Conservation (phyloP, 2,329 filamentous ascomycete genomes). For the Ceratocystis huliohia region DNA sequence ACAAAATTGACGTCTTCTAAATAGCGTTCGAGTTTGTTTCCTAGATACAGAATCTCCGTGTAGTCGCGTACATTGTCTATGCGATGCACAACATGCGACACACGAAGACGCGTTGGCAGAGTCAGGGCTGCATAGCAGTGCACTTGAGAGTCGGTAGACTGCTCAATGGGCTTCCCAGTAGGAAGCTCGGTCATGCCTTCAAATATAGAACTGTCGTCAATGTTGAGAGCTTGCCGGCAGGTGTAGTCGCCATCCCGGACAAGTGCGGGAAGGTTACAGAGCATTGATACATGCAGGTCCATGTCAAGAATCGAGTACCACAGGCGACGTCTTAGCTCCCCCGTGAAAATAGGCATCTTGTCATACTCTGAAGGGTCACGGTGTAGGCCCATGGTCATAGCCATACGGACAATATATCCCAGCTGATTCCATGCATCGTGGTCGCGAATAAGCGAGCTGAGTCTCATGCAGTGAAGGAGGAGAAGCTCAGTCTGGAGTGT, state of each 20-base stretch:
- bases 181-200: slow-evolving; percentile 39
- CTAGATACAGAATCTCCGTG: slow-evolving; percentile 40
- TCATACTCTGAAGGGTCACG: slow-evolving; percentile 43
- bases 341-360: slow-evolving; percentile 38
- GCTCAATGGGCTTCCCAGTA: slow-evolving; percentile 37
- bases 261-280: slow-evolving; percentile 39
- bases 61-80: slow-evolving; percentile 43
- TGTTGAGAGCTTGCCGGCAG: slow-evolving; percentile 40
- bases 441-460: slow-evolving; percentile 38
- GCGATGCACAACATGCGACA: slow-evolving; percentile 38
- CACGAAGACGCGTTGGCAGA: slow-evolving; percentile 37
- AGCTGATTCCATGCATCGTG: slow-evolving; percentile 43
- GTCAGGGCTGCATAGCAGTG: slow-evolving; percentile 43
- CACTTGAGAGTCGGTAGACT: slow-evolving; percentile 40
- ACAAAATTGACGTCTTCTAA: slow-evolving; percentile 44
- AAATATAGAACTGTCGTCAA: slow-evolving; percentile 40
- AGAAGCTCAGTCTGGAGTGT: slow-evolving; percentile 43
- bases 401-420: slow-evolving; percentile 43
- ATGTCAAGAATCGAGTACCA: slow-evolving; percentile 47
- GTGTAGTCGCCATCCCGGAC: slow-evolving; percentile 43
- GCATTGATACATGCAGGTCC: slow-evolving; percentile 42
- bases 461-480: slow-evolving; percentile 40
- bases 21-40: slow-evolving; percentile 40
- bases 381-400: slow-evolving; percentile 48
- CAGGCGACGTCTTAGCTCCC: slow-evolving; percentile 41